phyloP scores from a whole-genome alignment of 495 filamentous ascomycete genomes.

The Haplographium delicatum region DNA sequence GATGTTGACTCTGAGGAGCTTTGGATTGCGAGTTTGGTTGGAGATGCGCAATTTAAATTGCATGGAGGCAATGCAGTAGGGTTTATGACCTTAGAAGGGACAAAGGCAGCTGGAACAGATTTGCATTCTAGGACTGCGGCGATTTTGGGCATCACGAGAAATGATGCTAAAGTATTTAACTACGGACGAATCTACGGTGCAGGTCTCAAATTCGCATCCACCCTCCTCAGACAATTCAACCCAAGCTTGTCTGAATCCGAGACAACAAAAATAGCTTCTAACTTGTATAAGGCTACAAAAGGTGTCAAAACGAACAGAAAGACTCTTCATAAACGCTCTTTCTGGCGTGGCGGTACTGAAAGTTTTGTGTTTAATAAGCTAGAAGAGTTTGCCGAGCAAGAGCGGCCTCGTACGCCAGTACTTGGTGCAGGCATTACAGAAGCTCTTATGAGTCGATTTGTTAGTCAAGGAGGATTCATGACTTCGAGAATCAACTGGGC shows the following conservation, averaged over 20 bases:
- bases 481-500: conserved; percentile 98
- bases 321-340: conserved; percentile 61
- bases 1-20: conserved; percentile 99
- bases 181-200: conserved; percentile 98
- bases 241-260: conserved; percentile 70
- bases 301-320: conserved; percentile 70
- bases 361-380: conserved; percentile 97
- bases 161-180: conserved; percentile 97
- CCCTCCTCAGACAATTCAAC: conserved; percentile 88
- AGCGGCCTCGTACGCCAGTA: conserved; percentile 83
- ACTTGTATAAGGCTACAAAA: conserved; percentile 85
- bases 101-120: conserved; percentile 89
- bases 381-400: conserved; percentile 95
- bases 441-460: conserved; percentile 79
- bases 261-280: conserved; percentile 67
- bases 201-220: conserved; percentile 86
- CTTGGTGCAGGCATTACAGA: conserved; percentile 97
- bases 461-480: conserved; percentile 88
- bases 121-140: conserved; percentile 88
- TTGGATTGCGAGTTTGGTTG: conserved; percentile 95
- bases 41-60: conserved; percentile 87
- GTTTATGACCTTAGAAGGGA: conserved; percentile 98
- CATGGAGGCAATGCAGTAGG: conserved; percentile 96
- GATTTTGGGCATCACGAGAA: conserved; percentile 88
- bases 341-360: conserved; percentile 96